Percentiles rank a stretch among this genome's conserved stretches.
Conservation (phyloP, 2,329 filamentous ascomycete species). For the Stylonectria norvegica region DNA sequence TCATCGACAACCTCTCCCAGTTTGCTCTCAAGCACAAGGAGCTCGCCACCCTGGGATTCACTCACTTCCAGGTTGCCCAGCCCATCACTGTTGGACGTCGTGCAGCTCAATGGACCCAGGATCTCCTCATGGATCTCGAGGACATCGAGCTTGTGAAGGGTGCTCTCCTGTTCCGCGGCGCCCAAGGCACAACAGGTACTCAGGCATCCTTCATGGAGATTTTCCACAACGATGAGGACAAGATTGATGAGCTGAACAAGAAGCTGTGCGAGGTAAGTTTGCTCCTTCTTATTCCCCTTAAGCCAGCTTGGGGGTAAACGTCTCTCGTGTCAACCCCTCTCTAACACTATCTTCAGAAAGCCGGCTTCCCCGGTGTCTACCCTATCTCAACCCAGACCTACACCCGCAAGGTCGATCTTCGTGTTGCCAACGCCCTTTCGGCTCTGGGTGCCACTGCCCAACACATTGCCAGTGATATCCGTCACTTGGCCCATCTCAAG, state of each 20-base stretch:
- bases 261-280: constrained; percentile 52
- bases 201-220: constrained; percentile 66
- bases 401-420: constrained; percentile 76
- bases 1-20: constrained; percentile 67
- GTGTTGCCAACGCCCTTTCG: constrained; percentile 71
- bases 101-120: constrained; percentile 66
- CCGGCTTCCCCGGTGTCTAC: constrained; percentile 11
- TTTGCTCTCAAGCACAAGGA: constrained; percentile 71
- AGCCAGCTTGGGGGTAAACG: not conserved
- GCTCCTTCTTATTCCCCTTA: constrained; percentile 18
- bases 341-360: too few species aligned
- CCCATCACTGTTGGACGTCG: constrained; percentile 65
- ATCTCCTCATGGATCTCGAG: constrained; percentile 63
- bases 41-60: constrained; percentile 71
- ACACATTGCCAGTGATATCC: constrained; percentile 70
- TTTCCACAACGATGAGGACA: constrained; percentile 47
- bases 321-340: too few species aligned
- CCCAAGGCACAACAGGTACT: constrained; percentile 65
- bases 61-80: constrained; percentile 65
- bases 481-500: constrained; percentile 72
- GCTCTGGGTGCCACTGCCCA: constrained; percentile 73
- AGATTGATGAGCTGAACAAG: constrained; percentile 53
- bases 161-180: constrained; percentile 72
- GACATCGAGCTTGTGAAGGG: constrained; percentile 67
- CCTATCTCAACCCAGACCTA: constrained; percentile 16